Evolutionary conservation across 2,329 filamentous ascomycete species (phyloP).

Genomic region (Ophiognomonia clavigignenti-juglandacearum): DNA sequence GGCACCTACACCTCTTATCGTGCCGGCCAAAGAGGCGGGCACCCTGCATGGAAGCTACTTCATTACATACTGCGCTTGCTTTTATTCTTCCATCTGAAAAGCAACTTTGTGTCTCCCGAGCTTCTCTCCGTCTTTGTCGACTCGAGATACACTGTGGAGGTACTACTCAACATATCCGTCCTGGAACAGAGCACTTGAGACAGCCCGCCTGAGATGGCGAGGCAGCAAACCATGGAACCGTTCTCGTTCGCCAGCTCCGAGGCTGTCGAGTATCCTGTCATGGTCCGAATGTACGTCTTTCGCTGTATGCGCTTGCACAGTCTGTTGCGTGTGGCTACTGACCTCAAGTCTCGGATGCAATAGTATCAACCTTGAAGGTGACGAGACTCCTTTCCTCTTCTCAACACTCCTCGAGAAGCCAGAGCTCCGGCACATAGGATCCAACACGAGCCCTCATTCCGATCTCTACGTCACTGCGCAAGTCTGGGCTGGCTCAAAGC

Average conservation of each 20-base stretch:
- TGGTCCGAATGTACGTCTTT: constrained; percentile 56
- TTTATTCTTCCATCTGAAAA: no score
- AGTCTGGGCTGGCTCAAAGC: constrained; percentile 94
- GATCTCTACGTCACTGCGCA: constrained; percentile 92
- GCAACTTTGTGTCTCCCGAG: no score
- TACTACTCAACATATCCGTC: not conserved
- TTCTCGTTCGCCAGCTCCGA: constrained; percentile 94
- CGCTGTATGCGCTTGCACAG: no score
- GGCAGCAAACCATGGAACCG: constrained; percentile 65
- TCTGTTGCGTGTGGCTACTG: no score
- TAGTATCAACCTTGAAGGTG: constrained; percentile 72
- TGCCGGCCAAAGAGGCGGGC: no score
- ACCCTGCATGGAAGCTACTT: no score
- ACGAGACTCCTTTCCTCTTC: constrained; percentile 67
- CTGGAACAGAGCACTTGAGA: not conserved
- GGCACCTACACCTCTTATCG: no score
- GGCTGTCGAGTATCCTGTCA: constrained; percentile 69
- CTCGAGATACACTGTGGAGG: not conserved
- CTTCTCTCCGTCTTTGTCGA: no score
- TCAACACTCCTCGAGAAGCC: constrained; percentile 75
- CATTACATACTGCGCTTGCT: no score
- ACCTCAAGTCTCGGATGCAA: constrained; percentile 1
- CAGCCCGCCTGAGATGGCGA: constrained; percentile 2
- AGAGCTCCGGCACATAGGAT: constrained; percentile 81
- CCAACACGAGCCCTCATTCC: constrained; percentile 74